phyloP scores from a whole-genome alignment of 2,329 filamentous ascomycete species.

The Penicillium sp. region DNA sequence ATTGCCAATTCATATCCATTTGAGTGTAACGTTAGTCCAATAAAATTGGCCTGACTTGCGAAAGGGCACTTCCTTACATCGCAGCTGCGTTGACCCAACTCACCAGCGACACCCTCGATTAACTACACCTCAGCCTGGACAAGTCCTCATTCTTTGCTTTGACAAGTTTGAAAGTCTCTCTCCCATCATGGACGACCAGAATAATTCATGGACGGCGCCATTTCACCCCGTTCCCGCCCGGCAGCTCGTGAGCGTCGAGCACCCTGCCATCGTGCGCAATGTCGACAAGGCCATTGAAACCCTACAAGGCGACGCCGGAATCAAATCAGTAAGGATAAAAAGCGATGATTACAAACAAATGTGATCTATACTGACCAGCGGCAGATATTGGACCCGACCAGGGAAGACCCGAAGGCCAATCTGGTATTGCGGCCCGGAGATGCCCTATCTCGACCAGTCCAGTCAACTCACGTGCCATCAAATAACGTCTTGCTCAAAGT shows the following conservation, averaged over 20 bases:
- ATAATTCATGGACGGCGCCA: slow-evolving; percentile 40
- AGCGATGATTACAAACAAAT: neutral
- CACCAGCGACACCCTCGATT: neutral
- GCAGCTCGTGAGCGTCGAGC: slow-evolving; percentile 63
- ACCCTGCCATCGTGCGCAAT: slow-evolving; percentile 67
- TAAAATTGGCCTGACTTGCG: too few species aligned
- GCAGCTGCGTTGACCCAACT: neutral
- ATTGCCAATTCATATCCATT: neutral
- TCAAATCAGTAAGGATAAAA: slow-evolving; percentile 51
- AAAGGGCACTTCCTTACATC: neutral
- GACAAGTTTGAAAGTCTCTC: neutral
- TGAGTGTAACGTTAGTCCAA: neutral
- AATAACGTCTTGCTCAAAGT: slow-evolving; percentile 87
- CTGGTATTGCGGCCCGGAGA: slow-evolving; percentile 81
- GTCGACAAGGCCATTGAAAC: slow-evolving; percentile 65
- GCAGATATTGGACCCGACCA: slow-evolving; percentile 49
- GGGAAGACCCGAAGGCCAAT: slow-evolving; percentile 56
- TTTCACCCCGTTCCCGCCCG: slow-evolving; percentile 54
- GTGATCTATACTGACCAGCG: slow-evolving; percentile 6
- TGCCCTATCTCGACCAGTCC: slow-evolving; percentile 73
- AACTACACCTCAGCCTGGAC: neutral
- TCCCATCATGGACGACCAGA: slow-evolving; percentile 23
- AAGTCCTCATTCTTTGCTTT: neutral
- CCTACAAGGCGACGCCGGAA: slow-evolving; percentile 57
- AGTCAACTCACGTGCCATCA: slow-evolving; percentile 72